Conservation (phyloP, 2,329 filamentous ascomycete genomes). For the Claviceps quebecensis region DNA sequence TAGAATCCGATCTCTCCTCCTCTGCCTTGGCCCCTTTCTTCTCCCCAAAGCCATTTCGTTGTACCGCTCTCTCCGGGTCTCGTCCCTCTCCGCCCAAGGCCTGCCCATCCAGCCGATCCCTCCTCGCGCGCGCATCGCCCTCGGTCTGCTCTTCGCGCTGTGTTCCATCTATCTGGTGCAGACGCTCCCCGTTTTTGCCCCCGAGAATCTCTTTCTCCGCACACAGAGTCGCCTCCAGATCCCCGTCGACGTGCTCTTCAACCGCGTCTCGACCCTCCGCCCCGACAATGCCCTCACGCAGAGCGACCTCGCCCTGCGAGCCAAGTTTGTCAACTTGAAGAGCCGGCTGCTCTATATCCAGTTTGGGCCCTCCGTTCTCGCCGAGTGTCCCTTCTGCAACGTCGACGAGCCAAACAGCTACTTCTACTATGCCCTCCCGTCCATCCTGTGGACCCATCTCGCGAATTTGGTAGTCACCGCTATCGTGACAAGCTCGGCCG, state of each 20-base stretch:
- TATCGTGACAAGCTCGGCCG: constrained; percentile 52
- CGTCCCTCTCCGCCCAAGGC: constrained; percentile 31
- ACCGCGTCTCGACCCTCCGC: constrained; percentile 49
- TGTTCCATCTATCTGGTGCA: constrained; percentile 34
- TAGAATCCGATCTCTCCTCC: constrained; percentile 37
- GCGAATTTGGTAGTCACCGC: constrained; percentile 61
- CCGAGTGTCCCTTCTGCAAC: constrained; percentile 70
- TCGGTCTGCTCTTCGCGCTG: constrained; percentile 44
- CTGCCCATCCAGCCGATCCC: constrained; percentile 43
- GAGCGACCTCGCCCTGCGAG: constrained; percentile 50
- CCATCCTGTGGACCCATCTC: constrained; percentile 63
- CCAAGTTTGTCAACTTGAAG: constrained; percentile 55
- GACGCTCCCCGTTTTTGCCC: constrained; percentile 52
- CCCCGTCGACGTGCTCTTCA: constrained; percentile 72
- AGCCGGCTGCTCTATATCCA: constrained; percentile 70
- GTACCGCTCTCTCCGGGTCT: constrained; percentile 42
- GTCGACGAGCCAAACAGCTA: constrained; percentile 56
- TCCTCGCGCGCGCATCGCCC: constrained; percentile 35
- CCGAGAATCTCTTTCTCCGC: constrained; percentile 66
- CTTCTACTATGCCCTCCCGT: constrained; percentile 67
- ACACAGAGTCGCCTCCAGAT: constrained; percentile 77
- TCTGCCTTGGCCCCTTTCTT: constrained; percentile 58
- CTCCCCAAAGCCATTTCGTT: constrained; percentile 51
- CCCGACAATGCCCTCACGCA: constrained; percentile 32
- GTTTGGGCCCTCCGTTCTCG: constrained; percentile 61